Percentiles rank a stretch among this genome's conserved stretches.
Conservation (phyloP, 768 basidiomycete genomes). For the Lenzites betulinus region DNA sequence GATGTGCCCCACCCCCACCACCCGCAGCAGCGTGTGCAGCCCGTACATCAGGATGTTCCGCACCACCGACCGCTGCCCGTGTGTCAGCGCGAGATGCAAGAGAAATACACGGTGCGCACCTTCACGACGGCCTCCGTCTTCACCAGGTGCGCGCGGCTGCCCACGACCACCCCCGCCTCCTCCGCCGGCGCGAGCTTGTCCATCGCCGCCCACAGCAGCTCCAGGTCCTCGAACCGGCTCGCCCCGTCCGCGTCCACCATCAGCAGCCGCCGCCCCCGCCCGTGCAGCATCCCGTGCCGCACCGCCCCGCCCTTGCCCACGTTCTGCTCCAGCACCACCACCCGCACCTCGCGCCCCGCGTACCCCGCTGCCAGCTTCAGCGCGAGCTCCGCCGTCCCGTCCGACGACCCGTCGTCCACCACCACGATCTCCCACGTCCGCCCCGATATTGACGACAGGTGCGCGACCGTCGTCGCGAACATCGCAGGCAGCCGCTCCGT, state of each 20-base stretch:
- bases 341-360: constrained; percentile 62
- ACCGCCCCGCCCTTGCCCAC: constrained; percentile 94
- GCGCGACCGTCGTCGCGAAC: constrained; percentile 74
- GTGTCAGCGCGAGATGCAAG: background rate
- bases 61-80: constrained; percentile 72
- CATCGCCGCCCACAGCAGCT: constrained; percentile 75
- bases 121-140: constrained; percentile 92
- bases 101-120: constrained; percentile 43
- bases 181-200: constrained; percentile 52
- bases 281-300: constrained; percentile 85
- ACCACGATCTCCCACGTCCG: constrained; percentile 81
- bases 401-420: constrained; percentile 87
- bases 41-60: constrained; percentile 95
- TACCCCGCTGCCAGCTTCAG: constrained; percentile 62
- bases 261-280: constrained; percentile 73
- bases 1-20: constrained; percentile 88
- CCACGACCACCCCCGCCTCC: constrained; percentile 68
- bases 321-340: constrained; percentile 79
- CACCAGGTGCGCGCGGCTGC: constrained; percentile 91
- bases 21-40: constrained; percentile 83
- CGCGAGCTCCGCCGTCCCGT: constrained; percentile 69
- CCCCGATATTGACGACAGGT: constrained; percentile 42
- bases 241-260: constrained; percentile 97
- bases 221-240: constrained; percentile 83
- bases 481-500: constrained; percentile 79